Evolutionary conservation across 192 early-diverging fungal genomes (phyloP), one percentile per base, ranked within the genome.

Genomic region (Backusella psychrophila): DNA sequence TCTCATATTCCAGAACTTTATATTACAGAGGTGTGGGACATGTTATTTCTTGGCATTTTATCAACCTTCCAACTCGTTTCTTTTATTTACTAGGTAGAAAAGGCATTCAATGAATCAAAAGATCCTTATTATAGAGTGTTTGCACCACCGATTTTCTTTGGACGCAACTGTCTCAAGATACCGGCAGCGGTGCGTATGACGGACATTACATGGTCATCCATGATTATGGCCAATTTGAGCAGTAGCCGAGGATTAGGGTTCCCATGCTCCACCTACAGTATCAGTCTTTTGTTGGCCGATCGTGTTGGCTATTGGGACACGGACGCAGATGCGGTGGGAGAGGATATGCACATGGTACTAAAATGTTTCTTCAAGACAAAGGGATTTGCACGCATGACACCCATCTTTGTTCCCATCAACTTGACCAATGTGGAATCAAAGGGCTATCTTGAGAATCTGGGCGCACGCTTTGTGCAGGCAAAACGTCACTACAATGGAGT

Each of bases 321-420:
- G 33, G 88, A 90, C 39, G 83, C 89, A 21, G 92, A 94, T 82
- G 89, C 91, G 8, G 89, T 39, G 53, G 93, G 92, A 34, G 92
- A 94, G 76, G 92, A 94, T 84, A 83, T 94, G 82, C 92, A 94
- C 79, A 94, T 93, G 90, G 90, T 88, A 83, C 82, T 94, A 39
- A 91, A 92, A 82, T 91, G 89, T 76, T 92, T 92, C 78, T 92
- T 93, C 77, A 83, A 87, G 73, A 93, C 92, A 59, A 74, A 85
- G 67, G 92, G 92, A 33, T 63, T 81, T 8, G 85, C 88, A 17
- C 89, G 90, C 71, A 86, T 87, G 72, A 86, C 87, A 36, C 83
- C 89, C 17, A 91, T 94, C 68, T 92, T 82, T 72, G 91, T 90
- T 1, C 91, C 91, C 11, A 89, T 88, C 87, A 73, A 93, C 84